Evolutionary conservation across 192 early-diverging fungal species (phyloP).

Genomic region (Hyaloraphidium curvatum): DNA sequence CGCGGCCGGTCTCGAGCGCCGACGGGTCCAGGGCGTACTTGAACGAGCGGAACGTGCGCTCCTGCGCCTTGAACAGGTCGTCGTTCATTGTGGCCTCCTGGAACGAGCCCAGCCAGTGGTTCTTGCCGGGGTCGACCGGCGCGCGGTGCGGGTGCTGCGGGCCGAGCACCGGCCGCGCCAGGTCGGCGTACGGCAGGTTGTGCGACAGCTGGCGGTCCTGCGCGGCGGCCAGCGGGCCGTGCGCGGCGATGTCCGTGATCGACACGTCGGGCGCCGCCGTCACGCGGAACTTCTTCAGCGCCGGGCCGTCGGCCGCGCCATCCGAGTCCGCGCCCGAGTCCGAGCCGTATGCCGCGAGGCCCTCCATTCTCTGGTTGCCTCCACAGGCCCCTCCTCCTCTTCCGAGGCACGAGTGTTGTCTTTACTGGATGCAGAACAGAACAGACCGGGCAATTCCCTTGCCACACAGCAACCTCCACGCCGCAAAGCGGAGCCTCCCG

Average conservation of each 20-base stretch:
- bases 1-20: slow-evolving; percentile 11
- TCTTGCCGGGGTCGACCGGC: slow-evolving; percentile 13
- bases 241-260: background rate
- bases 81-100: slow-evolving; percentile 54
- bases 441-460: too few species aligned
- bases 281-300: background rate
- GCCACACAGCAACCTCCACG: too few species aligned
- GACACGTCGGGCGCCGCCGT: background rate
- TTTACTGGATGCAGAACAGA: too few species aligned
- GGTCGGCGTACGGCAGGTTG: slow-evolving; percentile 36
- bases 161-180: slow-evolving; percentile 26
- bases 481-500: too few species aligned
- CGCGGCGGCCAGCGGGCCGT: background rate
- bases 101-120: slow-evolving; percentile 51
- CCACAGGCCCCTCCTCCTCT: too few species aligned
- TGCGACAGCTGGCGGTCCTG: background rate
- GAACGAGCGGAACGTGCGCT: slow-evolving; percentile 60
- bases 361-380: too few species aligned
- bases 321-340: too few species aligned
- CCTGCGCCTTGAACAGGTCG: slow-evolving; percentile 55
- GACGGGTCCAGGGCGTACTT: slow-evolving; percentile 73
- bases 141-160: slow-evolving; percentile 33
- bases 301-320: too few species aligned
- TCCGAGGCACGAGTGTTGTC: too few species aligned
- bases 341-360: too few species aligned